Percentiles rank a stretch among this genome's conserved stretches.
phyloP scores from a whole-genome alignment of 306 rosid species.

The Sechiopsis laciniata region DNA sequence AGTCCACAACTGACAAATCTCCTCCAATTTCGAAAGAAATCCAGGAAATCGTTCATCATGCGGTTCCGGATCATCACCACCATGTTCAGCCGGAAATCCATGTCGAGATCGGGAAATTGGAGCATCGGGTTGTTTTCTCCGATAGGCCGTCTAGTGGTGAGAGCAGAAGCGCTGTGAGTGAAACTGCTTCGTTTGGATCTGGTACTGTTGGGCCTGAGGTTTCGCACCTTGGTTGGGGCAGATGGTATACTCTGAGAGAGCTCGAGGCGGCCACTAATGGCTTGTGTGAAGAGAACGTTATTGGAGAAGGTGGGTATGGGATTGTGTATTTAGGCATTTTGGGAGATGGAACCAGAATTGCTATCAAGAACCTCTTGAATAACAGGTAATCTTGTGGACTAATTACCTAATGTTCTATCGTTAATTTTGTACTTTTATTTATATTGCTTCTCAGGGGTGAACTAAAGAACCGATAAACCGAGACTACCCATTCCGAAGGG shows the following conservation, averaged over 20 bases:
- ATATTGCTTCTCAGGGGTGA: no score
- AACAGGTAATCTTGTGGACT: conserved; percentile 48
- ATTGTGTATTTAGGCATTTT: conserved; percentile 75
- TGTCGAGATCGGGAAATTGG: conserved; percentile 60
- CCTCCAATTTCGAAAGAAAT: conserved; percentile 75
- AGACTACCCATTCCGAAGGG: no score
- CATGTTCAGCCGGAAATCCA: conserved; percentile 55
- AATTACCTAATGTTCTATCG: background rate
- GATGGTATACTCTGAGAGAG: conserved; percentile 89
- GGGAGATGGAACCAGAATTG: conserved; percentile 62
- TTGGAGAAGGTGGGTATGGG: conserved; percentile 98
- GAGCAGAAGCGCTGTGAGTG: conserved; percentile 51
- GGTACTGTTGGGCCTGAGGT: conserved; percentile 75
- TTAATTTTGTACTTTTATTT: no score
- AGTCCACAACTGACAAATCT: conserved; percentile 5
- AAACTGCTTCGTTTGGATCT: conserved; percentile 52
- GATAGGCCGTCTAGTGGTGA: conserved; percentile 83
- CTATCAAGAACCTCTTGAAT: conserved; percentile 90
- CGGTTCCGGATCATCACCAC: conserved; percentile 47
- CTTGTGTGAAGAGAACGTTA: conserved; percentile 68
- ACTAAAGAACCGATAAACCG: no score
- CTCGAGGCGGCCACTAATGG: conserved; percentile 86
- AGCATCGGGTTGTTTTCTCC: conserved; percentile 59
- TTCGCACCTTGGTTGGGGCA: conserved; percentile 96
- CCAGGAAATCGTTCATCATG: conserved; percentile 44